Evolutionary conservation across 179 eudicot species (phyloP).

Genomic region (Carnegiea gigantea): DNA sequence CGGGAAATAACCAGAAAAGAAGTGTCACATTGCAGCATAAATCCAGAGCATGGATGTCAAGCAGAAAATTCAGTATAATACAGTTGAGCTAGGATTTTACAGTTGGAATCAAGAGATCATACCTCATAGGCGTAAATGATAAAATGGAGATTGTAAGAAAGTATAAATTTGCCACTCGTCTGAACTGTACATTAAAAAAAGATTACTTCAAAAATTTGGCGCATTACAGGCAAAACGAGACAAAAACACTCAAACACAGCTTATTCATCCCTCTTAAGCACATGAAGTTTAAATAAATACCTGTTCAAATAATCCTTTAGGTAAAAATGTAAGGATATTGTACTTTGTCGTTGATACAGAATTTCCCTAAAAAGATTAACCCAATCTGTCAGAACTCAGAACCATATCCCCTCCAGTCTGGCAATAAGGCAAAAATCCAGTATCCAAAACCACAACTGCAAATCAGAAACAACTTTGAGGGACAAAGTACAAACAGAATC

Average conservation of each 20-base stretch:
- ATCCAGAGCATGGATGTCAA: background rate
- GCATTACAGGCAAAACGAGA: background rate
- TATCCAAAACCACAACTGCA: background rate
- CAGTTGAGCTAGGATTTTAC: background rate
- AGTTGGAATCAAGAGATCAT: slow-evolving; percentile 24
- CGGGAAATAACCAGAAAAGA: background rate
- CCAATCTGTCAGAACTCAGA: slow-evolving; percentile 23
- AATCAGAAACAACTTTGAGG: background rate
- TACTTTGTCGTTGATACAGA: slow-evolving; percentile 97
- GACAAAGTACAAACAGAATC: background rate
- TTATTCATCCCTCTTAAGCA: background rate
- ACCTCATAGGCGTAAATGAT: slow-evolving; percentile 95
- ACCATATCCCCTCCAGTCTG: background rate
- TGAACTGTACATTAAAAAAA: slow-evolving; percentile 68
- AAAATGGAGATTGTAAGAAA: slow-evolving; percentile 91
- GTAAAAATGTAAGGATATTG: slow-evolving; percentile 79
- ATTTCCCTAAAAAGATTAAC: slow-evolving; percentile 67
- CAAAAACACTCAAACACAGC: background rate
- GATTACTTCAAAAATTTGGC: slow-evolving; percentile 12
- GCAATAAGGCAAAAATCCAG: background rate
- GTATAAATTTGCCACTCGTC: slow-evolving; percentile 98
- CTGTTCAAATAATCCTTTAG: slow-evolving; percentile 99
- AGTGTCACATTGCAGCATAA: background rate
- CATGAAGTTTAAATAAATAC: slow-evolving; percentile 37
- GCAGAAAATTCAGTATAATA: background rate